Base-by-base conservation (phyloP, 2,329 filamentous ascomycete genomes). In the Chaetothyriales sp. region DNA sequence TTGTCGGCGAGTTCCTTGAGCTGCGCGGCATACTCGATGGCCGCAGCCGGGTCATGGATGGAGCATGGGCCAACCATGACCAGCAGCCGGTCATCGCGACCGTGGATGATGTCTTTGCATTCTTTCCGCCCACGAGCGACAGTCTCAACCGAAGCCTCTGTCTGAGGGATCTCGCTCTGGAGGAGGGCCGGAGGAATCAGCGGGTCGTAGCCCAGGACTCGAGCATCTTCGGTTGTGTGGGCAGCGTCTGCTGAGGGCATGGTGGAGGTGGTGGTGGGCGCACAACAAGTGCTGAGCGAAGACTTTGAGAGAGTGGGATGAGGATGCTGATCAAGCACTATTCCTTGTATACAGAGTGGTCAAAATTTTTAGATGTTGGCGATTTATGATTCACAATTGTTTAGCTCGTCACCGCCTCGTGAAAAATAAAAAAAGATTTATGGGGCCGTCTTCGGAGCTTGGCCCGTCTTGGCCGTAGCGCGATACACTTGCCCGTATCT, bases 51-150 rank as follows among this genome's bases (percentile, higher is more conserved):
- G 66, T 98, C 92, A 73, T 98, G 92, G 68, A 98, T 95, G 20
- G 87, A 95, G 76, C 92, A 98, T 22, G 92, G 92, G 1, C 92
- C 92, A 57, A 96, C 81, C 63, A 96, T 83, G 57, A 98, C 82
- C 48, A 86, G 71, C 47, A 86, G 66, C 51, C 80, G 71, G 63
- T 76, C 68, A 61, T 81, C 75, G 53, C 66, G 71, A 62, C 79
- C 76, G 56, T 79, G 77, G 26, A 83, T 77, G 57, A 83, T 70
- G 10, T 74, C 73, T 54, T 76, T 76, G 43, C 78, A 71, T 60
- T 83, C 79, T 51, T 76, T 71, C 59, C 80, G 78, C 32, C 73
- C 78, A 49, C 71, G 64, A 44, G 81, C 67, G 36, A 83, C 80
- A 4, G 78, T 79, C 55, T 67, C 53, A 50, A 62, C 62, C n/a